Conservation (phyloP, 2,329 filamentous ascomycete genomes). For the Remersonia thermophila region DNA sequence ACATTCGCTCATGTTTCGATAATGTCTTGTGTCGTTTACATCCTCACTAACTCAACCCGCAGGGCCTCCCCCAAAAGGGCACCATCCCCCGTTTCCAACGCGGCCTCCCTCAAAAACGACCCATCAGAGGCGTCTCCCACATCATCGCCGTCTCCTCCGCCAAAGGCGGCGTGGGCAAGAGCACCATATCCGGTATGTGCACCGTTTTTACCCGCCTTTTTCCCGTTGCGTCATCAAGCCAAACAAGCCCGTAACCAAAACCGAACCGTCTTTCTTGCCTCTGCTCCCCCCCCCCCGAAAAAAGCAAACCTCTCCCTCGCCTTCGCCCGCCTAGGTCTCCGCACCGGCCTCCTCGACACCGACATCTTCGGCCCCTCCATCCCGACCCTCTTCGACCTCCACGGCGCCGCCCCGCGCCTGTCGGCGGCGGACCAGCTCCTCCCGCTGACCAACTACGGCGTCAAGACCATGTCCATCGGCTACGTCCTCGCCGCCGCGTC, state of each 20-base stretch:
- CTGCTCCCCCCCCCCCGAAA: constrained; percentile 27
- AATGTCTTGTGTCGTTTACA: no score
- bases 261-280: no score
- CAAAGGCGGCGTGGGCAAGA: constrained; percentile 97
- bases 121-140: constrained; percentile 74
- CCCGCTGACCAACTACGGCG: constrained; percentile 83
- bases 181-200: constrained; percentile 65
- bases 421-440: constrained; percentile 66
- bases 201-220: background rate
- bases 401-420: constrained; percentile 62
- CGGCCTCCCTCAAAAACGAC: constrained; percentile 67
- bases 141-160: constrained; percentile 95
- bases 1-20: background rate
- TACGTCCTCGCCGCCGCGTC: constrained; percentile 54
- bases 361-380: constrained; percentile 96
- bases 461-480: constrained; percentile 98
- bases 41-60: constrained; percentile 1
- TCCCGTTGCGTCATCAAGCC: background rate
- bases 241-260: no score
- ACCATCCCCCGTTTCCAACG: constrained; percentile 64
- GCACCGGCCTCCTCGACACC: constrained; percentile 80
- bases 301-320: constrained; percentile 78
- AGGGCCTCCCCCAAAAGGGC: constrained; percentile 78
- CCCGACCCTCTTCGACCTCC: constrained; percentile 75
- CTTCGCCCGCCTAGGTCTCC: constrained; percentile 69